phyloP scores from a whole-genome alignment of 495 filamentous ascomycete species.

The Xylaria longipes region DNA sequence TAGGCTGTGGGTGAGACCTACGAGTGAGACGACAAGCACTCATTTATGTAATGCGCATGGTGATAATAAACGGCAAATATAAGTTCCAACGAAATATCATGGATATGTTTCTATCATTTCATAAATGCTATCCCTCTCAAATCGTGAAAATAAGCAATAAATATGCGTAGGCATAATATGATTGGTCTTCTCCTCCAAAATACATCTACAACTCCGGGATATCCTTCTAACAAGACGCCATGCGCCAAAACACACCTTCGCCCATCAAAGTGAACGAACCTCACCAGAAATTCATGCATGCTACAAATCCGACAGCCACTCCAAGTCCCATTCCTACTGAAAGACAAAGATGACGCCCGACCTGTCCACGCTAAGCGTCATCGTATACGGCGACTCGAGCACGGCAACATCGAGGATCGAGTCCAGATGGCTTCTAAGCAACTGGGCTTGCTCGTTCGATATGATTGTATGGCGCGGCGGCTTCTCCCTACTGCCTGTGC shows the following conservation, averaged over 20 bases:
- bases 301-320: background rate
- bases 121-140: background rate
- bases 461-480: conserved; percentile 85
- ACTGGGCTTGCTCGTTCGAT: conserved; percentile 81
- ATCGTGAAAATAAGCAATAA: background rate
- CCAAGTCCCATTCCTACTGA: conserved; percentile 40
- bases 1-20: background rate
- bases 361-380: conserved; percentile 89
- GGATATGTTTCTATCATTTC: background rate
- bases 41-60: background rate
- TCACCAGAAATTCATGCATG: background rate
- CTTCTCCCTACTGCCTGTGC: conserved; percentile 43
- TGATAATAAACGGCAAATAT: background rate
- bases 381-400: conserved; percentile 87
- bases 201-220: conserved; percentile 15
- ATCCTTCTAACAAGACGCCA: background rate
- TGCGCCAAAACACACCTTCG: background rate
- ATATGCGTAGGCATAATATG: background rate
- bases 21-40: background rate
- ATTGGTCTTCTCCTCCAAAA: background rate
- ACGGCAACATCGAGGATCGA: conserved; percentile 86
- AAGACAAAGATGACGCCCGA: conserved; percentile 94
- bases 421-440: conserved; percentile 88
- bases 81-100: background rate
- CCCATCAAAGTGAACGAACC: background rate